Evolutionary conservation across 805 yeast genomes (phyloP), one percentile per base, ranked within the genome.

Genomic region (Metschnikowia anglica): DNA sequence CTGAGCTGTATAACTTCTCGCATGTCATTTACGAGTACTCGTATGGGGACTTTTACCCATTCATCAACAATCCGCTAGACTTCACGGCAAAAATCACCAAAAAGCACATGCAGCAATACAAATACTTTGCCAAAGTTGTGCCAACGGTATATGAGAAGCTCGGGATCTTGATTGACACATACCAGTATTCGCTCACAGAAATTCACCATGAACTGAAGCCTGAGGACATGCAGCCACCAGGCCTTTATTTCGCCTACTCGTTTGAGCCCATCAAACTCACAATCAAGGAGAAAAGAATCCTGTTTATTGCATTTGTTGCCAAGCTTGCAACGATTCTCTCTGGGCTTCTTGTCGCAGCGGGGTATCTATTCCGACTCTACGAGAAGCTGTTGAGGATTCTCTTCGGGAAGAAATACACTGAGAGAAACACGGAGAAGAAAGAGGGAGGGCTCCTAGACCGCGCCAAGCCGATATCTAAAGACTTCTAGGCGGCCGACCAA

Each of bases 41-140:
- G 9, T 91, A 83, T 65, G 99, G 99, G 11, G 87, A 80, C 27
- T 89, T 85, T 62, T 89, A 80, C 58, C 97, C 99, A 3, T 84
- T 77, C 53, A 73, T 90, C 49, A 75, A 83, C 53, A 91, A 91
- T 58, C 95, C 97, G n/a, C 73, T 93, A 49, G 98, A 93, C 61
- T 73, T 72, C 35, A 83, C 91, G 0, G 84, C 80, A 0, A 78
- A 82, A 51, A 60, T 63, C 13, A 74, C 88, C 2, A 67, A 70
- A 0, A 70, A 75, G 2, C 67, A 73, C 17, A 46, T 70, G 15
- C 80, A 76, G 44, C 62, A 73, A 1, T 87, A 70, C 63, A 77
- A 77, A 39, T 93, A 93, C 62, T 78, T 73, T 52, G 56, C 89
- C 50, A 79, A 83, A 13, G 87, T 93, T 3, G 95, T 93, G 5